Conservation (phyloP, 345 rosid species). For the Pistacia atlantica region DNA sequence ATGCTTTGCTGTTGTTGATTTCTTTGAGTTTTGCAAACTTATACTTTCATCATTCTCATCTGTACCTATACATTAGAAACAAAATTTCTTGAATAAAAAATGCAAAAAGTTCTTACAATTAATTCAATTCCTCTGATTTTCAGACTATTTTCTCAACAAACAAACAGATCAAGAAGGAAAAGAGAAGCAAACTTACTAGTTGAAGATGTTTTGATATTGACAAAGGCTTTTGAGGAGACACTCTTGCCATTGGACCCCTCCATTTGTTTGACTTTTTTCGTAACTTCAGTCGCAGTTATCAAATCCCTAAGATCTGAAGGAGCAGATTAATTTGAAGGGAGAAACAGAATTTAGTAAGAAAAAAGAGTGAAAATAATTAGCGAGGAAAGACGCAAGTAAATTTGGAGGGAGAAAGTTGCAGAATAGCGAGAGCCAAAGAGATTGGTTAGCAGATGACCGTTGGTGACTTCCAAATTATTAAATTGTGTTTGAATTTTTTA, state of each 20-base stretch:
- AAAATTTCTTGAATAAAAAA: not conserved
- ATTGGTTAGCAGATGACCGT: not conserved
- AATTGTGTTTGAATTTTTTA: not conserved
- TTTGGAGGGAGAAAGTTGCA: not conserved
- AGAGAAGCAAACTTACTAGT: not conserved
- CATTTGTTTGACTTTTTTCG: conserved; percentile 14
- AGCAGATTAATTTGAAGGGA: not conserved
- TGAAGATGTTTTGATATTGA: conserved; percentile 14
- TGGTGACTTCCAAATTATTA: not conserved
- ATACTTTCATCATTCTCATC: conserved; percentile 36
- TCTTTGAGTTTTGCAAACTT: conserved; percentile 20
- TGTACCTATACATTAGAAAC: conserved; percentile 12
- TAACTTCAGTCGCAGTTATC: not conserved
- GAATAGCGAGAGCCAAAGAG: not conserved
- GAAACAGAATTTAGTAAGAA: not conserved
- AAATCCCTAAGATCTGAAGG: not conserved
- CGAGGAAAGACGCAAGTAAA: not conserved
- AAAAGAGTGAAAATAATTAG: too few species aligned
- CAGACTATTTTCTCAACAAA: not conserved
- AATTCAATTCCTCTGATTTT: not conserved
- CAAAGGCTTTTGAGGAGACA: conserved; percentile 11
- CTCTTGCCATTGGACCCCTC: conserved; percentile 12
- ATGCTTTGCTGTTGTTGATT: conserved; percentile 19
- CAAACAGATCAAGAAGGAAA: not conserved
- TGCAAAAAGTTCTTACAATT: not conserved